These are phyloP conservation scores for Grosmannia serpens DNA, from an alignment of 2,329 filamentous ascomycete genomes.

Conservation along the genomic window DNA sequence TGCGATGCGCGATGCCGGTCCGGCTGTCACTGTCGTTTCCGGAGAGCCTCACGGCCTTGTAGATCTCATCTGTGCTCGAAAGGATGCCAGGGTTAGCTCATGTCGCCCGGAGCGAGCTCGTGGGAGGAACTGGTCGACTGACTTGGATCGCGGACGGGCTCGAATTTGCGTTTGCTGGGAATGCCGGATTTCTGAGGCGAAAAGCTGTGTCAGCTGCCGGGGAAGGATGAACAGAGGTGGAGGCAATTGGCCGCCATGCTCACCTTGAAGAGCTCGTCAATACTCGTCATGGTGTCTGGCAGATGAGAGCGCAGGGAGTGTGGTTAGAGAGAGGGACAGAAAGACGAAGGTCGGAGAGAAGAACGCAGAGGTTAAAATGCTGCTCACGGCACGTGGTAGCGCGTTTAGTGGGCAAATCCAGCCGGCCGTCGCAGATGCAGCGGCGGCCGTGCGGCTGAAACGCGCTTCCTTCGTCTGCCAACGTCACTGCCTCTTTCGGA, in stretches of 20 bases:
- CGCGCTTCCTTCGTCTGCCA: not conserved
- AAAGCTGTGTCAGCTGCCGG: not conserved
- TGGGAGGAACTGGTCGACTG: slow-evolving; percentile 16
- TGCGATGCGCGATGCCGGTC: slow-evolving; percentile 27
- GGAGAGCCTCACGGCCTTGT: slow-evolving; percentile 48
- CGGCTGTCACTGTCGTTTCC: slow-evolving; percentile 30
- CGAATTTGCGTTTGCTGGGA: slow-evolving; percentile 51
- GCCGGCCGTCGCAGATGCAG: not conserved
- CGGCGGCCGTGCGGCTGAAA: not conserved
- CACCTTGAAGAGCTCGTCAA: slow-evolving; percentile 50
- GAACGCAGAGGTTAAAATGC: not conserved
- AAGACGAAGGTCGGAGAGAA: no score
- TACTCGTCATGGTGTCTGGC: slow-evolving; percentile 36
- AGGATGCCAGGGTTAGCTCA: not conserved
- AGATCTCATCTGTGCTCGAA: slow-evolving; percentile 39
- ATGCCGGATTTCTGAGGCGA: slow-evolving; percentile 27
- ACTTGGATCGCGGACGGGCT: slow-evolving; percentile 52
- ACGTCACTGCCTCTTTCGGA: not conserved
- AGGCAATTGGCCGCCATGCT: not conserved
- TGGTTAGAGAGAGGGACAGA: not conserved
- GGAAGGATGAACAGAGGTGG: not conserved
- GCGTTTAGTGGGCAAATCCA: not conserved
- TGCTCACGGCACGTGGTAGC: slow-evolving; percentile 1
- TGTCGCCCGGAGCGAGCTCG: not conserved
- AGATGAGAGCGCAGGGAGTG: not conserved